These are phyloP conservation scores for Cryptococcus jaspeensis DNA, from an alignment of 1,284 basidiomycete species.

Conservation along the genomic window DNA sequence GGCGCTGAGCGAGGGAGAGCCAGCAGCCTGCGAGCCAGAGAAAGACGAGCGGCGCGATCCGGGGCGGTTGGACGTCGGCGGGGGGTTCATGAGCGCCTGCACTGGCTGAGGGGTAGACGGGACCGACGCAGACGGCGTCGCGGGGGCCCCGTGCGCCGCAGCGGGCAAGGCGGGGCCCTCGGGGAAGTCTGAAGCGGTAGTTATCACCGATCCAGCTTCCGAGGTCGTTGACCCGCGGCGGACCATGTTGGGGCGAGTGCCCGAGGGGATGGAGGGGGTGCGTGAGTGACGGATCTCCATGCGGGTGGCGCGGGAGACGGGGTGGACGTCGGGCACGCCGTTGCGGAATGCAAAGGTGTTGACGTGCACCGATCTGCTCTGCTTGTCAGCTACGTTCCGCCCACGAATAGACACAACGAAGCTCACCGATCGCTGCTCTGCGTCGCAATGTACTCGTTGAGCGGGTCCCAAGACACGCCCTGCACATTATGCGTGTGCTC, in stretches of 20 bases:
- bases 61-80: conserved; percentile 48
- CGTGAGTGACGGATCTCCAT: conserved; percentile 51
- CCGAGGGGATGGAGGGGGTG: conserved; percentile 48
- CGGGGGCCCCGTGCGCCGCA: conserved; percentile 54
- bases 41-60: conserved; percentile 81
- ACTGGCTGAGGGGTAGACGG: conserved; percentile 44
- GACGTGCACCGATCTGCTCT: conserved; percentile 69
- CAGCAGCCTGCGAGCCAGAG: conserved; percentile 57
- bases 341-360: conserved; percentile 75
- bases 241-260: conserved; percentile 58
- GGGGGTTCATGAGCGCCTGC: conserved; percentile 46
- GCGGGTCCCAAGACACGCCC: conserved; percentile 93
- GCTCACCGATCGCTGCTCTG: conserved; percentile 79
- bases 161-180: conserved; percentile 33
- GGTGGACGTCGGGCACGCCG: conserved; percentile 76
- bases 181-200: conserved; percentile 58
- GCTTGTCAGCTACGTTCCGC: conserved; percentile 2
- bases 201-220: conserved; percentile 65
- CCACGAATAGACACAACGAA: neutral
- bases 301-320: conserved; percentile 45
- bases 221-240: conserved; percentile 71
- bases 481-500: conserved; percentile 94
- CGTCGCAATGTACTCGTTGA: conserved; percentile 91
- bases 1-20: conserved; percentile 43
- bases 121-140: conserved; percentile 40